These are phyloP conservation scores for Quercus phellos DNA, from an alignment of 331 rosid genomes.

Conservation along the genomic window DNA sequence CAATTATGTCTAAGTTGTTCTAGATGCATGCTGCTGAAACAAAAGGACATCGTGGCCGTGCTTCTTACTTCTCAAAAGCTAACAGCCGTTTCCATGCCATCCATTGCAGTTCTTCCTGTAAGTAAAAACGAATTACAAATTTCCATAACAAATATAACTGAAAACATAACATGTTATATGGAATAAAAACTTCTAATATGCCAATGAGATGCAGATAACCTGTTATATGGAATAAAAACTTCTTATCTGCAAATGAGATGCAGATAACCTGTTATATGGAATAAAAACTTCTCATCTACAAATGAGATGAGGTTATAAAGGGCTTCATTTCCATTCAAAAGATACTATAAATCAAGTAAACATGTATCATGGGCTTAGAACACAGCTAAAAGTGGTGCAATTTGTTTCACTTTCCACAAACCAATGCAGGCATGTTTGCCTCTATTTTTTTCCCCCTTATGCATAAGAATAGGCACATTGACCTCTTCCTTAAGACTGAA, in stretches of 20 bases:
- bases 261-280: conserved; percentile 6
- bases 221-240: background rate
- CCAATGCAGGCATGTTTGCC: background rate
- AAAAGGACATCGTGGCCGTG: background rate
- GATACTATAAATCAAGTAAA: background rate
- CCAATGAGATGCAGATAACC: conserved; percentile 1
- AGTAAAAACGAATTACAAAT: conserved; percentile 18
- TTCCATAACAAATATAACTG: conserved; percentile 6
- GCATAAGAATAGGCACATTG: background rate
- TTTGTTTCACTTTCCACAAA: background rate
- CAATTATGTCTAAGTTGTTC: background rate
- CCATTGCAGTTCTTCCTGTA: conserved; percentile 96
- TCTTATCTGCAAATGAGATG: background rate
- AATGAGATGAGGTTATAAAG: background rate
- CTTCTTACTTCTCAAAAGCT: conserved; percentile 87
- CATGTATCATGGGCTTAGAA: background rate
- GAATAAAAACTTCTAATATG: background rate
- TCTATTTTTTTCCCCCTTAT: background rate
- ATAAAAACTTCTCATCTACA: background rate
- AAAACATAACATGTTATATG: conserved; percentile 11
- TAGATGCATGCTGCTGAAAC: background rate
- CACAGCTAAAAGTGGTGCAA: background rate
- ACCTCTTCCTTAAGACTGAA: background rate
- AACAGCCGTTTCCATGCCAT: conserved; percentile 76
- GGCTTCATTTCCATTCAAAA: conserved; percentile 10